These are phyloP conservation scores for Xylaria polymorpha DNA, from an alignment of 2,329 filamentous ascomycete genomes.

Conservation along the genomic window DNA sequence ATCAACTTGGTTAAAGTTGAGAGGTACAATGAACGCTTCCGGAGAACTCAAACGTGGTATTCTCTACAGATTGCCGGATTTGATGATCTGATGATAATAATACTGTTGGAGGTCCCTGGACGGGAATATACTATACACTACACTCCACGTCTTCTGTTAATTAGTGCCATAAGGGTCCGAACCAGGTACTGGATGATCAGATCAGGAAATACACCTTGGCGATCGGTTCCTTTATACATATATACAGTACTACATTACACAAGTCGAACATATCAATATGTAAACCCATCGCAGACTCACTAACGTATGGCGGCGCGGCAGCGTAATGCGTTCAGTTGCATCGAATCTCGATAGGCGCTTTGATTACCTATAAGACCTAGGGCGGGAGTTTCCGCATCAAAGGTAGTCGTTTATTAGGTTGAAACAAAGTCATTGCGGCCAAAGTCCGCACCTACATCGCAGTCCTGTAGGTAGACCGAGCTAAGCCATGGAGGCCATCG, in stretches of 20 bases:
- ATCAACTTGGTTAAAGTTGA: neutral
- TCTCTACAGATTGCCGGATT: neutral
- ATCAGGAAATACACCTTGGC: neutral
- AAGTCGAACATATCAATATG: neutral
- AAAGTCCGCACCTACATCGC: neutral
- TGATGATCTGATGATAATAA: neutral
- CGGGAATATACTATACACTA: neutral
- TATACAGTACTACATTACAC: neutral
- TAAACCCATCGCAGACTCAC: no score
- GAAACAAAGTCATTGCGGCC: neutral
- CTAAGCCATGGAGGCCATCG: neutral
- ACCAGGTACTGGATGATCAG: neutral
- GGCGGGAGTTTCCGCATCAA: neutral
- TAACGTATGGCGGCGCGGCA: neutral
- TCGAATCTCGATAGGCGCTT: no score
- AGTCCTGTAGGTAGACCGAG: neutral
- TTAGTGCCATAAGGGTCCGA: neutral
- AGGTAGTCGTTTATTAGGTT: no score
- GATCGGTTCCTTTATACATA: neutral
- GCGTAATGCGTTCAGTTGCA: neutral
- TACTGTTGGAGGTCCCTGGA: neutral
- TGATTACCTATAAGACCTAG: neutral
- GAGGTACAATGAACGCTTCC: neutral
- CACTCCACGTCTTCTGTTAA: neutral
- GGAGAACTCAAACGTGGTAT: neutral